Base-by-base conservation (phyloP, 192 early-diverging fungal species). In the Backusella psychrophila region DNA sequence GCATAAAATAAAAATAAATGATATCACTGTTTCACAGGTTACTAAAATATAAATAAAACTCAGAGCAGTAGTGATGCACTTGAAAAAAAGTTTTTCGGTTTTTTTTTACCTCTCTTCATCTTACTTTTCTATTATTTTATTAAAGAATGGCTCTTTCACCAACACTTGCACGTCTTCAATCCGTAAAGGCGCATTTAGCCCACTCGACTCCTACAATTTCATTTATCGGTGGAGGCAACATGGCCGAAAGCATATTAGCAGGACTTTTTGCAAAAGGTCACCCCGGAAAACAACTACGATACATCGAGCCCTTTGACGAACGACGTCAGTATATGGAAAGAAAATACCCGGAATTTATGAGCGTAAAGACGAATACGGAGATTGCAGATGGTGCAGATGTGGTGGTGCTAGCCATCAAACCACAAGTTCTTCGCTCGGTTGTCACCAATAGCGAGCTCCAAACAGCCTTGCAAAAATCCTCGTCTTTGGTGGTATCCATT, bases 141-240 rank as follows among this genome's bases (percentile, higher is more conserved):
- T 11, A 59, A 59, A 59, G 3, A 26, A 63, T 63, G 56, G 11
- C 56, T 2, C 12, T 63, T 4, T 67, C 59, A 19, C 66, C 66
- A n/a, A 31, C 63, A 33, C 65, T 65, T 39, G 7, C 26, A 9
- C 41, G 70, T 46, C 39, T 71, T 46, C 39, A 49, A 71, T 46
- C 70, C 3, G 42, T 71, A 31, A 71, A 39, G 21, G 31, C 33
- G 5, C 41, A 66, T 52, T 38, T 69, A 26, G n/a, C 23, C 6
- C 6, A 9, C 1, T 21, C 71, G 19, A 23, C 29, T 11, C 78
- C 82, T 3, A 83, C 49, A 39, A 85, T 94, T 56, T 83, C 85
- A 67, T 93, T 94, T 80, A 93, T 94, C 72, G 96, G 96, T 77
- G 96, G 96, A 53, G 97, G 97, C 71, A 96, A 98, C 84, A 98